Evolutionary conservation across 192 early-diverging fungal genomes (phyloP).

Genomic region (Rhizophlyctis rosea): DNA sequence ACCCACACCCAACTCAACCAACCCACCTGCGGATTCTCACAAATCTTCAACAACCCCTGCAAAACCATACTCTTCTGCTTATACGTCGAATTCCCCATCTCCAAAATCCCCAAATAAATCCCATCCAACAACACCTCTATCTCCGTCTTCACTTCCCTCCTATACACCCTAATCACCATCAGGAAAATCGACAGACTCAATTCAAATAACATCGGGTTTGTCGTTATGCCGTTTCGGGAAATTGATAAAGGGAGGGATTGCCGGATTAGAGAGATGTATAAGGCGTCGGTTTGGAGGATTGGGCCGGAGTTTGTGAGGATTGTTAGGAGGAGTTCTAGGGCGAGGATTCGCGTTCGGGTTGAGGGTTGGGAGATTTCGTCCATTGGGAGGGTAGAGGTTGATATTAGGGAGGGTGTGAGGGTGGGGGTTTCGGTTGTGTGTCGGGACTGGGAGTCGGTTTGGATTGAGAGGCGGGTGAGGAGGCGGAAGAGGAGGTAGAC

Average conservation of each 20-base stretch:
- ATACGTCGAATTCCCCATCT: conserved; percentile 57
- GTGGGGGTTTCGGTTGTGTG: conserved; percentile 2
- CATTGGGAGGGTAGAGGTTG: conserved; percentile 22
- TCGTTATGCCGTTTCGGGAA: conserved; percentile 52
- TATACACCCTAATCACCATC: conserved; percentile 48
- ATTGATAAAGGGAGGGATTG: conserved; percentile 46
- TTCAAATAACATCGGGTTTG: conserved; percentile 59
- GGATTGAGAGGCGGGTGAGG: conserved; percentile 48
- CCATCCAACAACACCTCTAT: conserved; percentile 59
- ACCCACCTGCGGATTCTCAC: conserved; percentile 45
- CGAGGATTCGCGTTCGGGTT: conserved; percentile 39
- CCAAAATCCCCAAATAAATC: conserved; percentile 59
- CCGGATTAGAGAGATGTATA: conserved; percentile 39
- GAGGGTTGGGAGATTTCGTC: conserved; percentile 42
- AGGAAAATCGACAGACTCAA: conserved; percentile 54
- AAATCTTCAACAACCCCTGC: conserved; percentile 53
- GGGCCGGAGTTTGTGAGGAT: conserved; percentile 52
- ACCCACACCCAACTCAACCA: no score
- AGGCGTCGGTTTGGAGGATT: conserved; percentile 43
- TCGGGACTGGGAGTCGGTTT: conserved; percentile 29
- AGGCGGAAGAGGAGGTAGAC: conserved; percentile 51
- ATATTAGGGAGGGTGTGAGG: conserved; percentile 33
- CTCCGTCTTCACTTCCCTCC: conserved; percentile 50
- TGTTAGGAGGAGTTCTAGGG: conserved; percentile 56
- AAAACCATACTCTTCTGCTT: conserved; percentile 55